Evolutionary conservation across 2,329 filamentous ascomycete genomes (phyloP), one percentile per base, ranked within the genome.

Genomic region (Phialocephala subalpina): DNA sequence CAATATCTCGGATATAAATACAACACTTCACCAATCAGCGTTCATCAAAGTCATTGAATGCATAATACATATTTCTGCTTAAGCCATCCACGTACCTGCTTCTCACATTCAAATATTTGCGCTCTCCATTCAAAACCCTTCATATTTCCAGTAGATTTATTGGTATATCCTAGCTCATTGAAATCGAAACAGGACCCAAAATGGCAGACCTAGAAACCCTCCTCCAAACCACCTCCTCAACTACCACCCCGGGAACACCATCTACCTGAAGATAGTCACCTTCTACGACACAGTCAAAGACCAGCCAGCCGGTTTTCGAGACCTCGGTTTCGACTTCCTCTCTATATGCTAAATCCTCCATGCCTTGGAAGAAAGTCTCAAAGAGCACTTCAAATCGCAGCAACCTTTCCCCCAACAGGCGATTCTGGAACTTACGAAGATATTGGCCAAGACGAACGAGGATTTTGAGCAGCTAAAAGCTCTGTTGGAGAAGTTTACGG

Each of bases 361-460:
- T 36, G n/a, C 60, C 16, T 38, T 63, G 6, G 27, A 35, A 45
- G 22, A 36, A 2, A 20, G 18, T 47, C 60, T 58, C 18, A 29
- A 42, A 11, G 18, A 25, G 3, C 53, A 57, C 20, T 58, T 58
- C 25, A 20, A 57, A n/a, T 47, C 60, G 3, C 52, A 63, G n/a
- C n/a, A n/a, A 36, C 36, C 60, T n/a, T 63, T 63, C 22, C 36
- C 60, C 18, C 38, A n/a, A 22, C 60, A 63, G 38, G 60, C 60
- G 16, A 38, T 63, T 5, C 53, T 38, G n/a, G 52, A 63, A 38
- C 52, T 63, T 1, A 63, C 22, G n/a, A 57, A 49, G 33, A 38
- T 63, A 9, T n/a, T 63, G 14, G 53, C 20, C 36, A 38, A 38
- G 14, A 63, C 60, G 11, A 3, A 42, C 7, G 60, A 57, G 20